Base-by-base conservation (phyloP, 257 asterid species). In the Craterostigma plantagineum region DNA sequence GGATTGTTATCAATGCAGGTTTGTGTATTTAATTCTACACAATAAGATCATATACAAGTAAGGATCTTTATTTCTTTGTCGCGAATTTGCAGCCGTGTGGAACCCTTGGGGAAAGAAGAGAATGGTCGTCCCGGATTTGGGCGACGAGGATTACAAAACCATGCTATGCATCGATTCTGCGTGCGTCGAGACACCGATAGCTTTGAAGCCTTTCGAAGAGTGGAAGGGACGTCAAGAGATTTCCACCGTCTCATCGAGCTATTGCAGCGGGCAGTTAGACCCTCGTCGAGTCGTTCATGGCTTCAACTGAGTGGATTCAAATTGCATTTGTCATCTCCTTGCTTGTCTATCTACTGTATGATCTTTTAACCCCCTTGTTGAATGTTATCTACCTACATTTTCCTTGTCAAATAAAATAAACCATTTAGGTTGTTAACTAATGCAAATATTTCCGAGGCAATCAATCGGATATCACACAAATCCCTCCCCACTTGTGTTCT, bases 81-180 rank as follows among this genome's bases (percentile, higher is more conserved):
- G n/a, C n/a, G n/a, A n/a, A n/a, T n/a, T n/a, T n/a, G 18, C 46
- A 77, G 83, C 65, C 64, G 83, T 77, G 42, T 77, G 91, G 91
- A 77, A 73, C 60, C 91, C 91, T 43, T 77, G 84, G 91, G 91
- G 73, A 43, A 70, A 65, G 62, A 70, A 57, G 60, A 69, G 75
- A 34, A 77, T 67, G 64, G 65, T 72, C 4, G 53, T 77, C 53
- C 52, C 63, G 34, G 83, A 77, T 57, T 63, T 73, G 40, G 84
- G 75, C 11, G 70, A 70, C 27, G 68, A 63, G 14, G 91, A 77
- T 13, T 77, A 77, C 65, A 58, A 61, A 62, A 59, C 63, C 55
- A 77, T 70, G 91, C 39, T 77, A 57, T 73, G 91, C 52, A 80
- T 77, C 55, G 83, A 68, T 64, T 63, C 91, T 5, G 80, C 91